Evolutionary conservation across 495 filamentous ascomycete genomes (phyloP).

Genomic region (Penicillium macrosclerotiorum): DNA sequence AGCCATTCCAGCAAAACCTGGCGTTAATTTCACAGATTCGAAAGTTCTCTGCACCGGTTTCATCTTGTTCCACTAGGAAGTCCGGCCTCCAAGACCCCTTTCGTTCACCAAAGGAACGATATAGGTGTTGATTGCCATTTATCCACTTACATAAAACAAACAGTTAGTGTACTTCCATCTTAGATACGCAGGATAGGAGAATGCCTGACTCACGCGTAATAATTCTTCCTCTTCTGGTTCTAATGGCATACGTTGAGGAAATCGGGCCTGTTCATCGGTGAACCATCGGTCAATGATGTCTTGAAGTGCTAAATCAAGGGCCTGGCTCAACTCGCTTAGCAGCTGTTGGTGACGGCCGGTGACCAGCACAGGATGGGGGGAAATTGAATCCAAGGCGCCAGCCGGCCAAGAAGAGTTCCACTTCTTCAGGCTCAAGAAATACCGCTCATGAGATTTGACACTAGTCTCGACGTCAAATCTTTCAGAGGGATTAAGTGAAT

Average conservation of each 20-base stretch:
- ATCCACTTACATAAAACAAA: too few relatives aligned
- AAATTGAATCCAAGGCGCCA: too few relatives aligned
- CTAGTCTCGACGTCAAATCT: too few relatives aligned
- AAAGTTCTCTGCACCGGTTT: conserved; percentile 17
- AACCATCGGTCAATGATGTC: conserved; percentile 46
- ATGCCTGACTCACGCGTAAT: conserved; percentile 7
- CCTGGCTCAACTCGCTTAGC: conserved; percentile 22
- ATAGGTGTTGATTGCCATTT: too few relatives aligned
- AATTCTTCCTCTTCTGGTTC: conserved; percentile 35
- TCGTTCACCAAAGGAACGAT: too few relatives aligned
- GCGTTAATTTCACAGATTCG: conserved; percentile 48
- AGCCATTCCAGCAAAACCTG: conserved; percentile 42
- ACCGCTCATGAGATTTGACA: too few relatives aligned
- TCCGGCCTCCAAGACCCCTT: conserved; percentile 41
- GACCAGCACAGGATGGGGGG: conserved; percentile 21
- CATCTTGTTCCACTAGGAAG: conserved; percentile 33
- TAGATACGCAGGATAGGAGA: too few relatives aligned
- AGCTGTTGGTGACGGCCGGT: conserved; percentile 10
- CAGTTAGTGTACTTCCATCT: too few relatives aligned
- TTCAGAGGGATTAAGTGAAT: too few relatives aligned
- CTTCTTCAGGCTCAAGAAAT: too few relatives aligned
- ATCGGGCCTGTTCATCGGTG: conserved; percentile 27
- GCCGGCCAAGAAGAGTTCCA: too few relatives aligned
- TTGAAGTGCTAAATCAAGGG: conserved; percentile 30
- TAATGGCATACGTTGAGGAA: conserved; percentile 40